Base-by-base conservation (phyloP, 129 eudicot genomes). In the Cynara cardunculus region DNA sequence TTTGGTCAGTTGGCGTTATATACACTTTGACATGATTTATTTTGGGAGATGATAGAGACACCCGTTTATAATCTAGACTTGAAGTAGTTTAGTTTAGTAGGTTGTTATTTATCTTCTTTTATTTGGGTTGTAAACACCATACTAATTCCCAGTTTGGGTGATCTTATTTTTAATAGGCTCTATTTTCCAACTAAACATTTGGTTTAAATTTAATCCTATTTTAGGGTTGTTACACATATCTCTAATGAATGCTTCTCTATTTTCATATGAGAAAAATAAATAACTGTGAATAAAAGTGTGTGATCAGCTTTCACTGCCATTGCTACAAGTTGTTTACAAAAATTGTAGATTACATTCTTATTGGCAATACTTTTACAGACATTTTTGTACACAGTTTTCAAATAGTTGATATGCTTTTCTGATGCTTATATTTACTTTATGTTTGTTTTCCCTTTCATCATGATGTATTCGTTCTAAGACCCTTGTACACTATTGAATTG, bases 401-500 rank as follows among this genome's bases (percentile, higher is more conserved):
- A 7, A 61, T 76, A 62, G 7, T 53, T 53, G 64, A 62, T 22
- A 19, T 19, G 27, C 22, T 22, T 11, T 62, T 53, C 68, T n/a
- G 27, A 30, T 75, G 44, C 11, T 28, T 75, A 24, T 28, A 3
- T 77, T 64, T 77, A 22, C 41, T 66, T 66, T 66, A 24, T 39
- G n/a, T 41, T 41, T 67, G 81, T 27, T 78, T 69, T 6, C 34
- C 22, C 21, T 41, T 19, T 39, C 32, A 13, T 71, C 69, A 18
- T 78, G 21, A 9, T 13, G n/a, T 35, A 78, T 26, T 27, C 66
- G 65, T 72, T 35, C 70, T 82, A 62, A 39, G 72, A 35, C 28
- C 16, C 1, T 5, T 78, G 74, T 34, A 21, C 71, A 64, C 61
- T 76, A 64, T 81, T 72, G 67, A 84, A 83, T 73, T 84, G 75